Evolutionary conservation across 345 rosid genomes (phyloP), one percentile per base, ranked within the genome.

Genomic region (Aurinia saxatilis): DNA sequence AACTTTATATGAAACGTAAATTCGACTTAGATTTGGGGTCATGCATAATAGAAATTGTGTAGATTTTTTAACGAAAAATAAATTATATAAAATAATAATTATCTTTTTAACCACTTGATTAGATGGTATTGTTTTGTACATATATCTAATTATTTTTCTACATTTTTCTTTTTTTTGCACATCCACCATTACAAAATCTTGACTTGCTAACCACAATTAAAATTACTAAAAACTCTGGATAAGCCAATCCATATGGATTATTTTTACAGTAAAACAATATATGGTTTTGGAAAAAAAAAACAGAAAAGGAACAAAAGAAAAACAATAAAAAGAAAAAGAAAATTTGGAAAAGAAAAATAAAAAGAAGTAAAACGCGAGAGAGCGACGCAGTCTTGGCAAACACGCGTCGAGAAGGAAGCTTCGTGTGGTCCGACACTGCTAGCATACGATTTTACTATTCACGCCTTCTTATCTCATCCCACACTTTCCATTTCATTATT

Each of bases 351-450:
- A 16, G 3, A 13, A n/a, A 27, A 10, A 23, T 13, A 10, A 12
- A 1, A 17, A 21, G 2, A 15, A 30, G 46, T 23, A 48, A 40
- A 64, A 57, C 65, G 75, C 75, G 75, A 71, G 49, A 57, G 60
- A 41, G 35, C 21, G 70, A 57, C 75, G 75, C 70, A 33, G 75
- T 50, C 50, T 70, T 40, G 42, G 47, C 15, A 23, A 33, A 63
- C 75, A 71, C 65, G 70, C 54, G 75, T 40, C 65, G 10, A 57
- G 8, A 8, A 40, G 35, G 4, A 55, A 70, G 51, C 33, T 17
- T 51, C 45, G 10, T 12, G 45, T 12, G 45, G 4, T 15, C 65
- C 25, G 64, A 70, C 64, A 70, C 34, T 25, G 12, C 34, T n/a
- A 35, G 12, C 56, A 46, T 21, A 55, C 48, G 15, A 8, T 11